These are phyloP conservation scores for Zymoseptoria crescenta DNA, from an alignment of 2,329 filamentous ascomycete genomes.

Conservation along the genomic window DNA sequence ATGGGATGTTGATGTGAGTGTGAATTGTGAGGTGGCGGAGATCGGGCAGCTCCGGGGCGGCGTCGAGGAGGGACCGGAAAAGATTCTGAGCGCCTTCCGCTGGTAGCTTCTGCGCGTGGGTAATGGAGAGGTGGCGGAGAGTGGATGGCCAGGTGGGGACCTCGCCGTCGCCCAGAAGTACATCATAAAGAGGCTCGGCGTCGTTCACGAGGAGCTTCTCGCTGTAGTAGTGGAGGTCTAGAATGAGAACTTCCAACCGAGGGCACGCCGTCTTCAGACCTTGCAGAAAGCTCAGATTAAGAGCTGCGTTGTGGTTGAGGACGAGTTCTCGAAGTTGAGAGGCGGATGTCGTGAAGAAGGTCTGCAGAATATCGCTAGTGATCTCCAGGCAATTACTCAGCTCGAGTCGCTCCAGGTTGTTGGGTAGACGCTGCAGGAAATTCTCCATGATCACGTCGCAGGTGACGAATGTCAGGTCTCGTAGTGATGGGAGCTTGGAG, in stretches of 20 bases:
- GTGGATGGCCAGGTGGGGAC: slow-evolving; percentile 70
- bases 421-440: slow-evolving; percentile 62
- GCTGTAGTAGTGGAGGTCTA: slow-evolving; percentile 74
- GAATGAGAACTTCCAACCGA: slow-evolving; percentile 58
- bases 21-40: slow-evolving; percentile 66
- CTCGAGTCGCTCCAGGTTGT: slow-evolving; percentile 57
- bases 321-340: slow-evolving; percentile 57
- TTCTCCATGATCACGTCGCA: slow-evolving; percentile 63
- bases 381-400: slow-evolving; percentile 74
- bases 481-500: slow-evolving; percentile 54
- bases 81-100: slow-evolving; percentile 64
- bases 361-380: slow-evolving; percentile 55
- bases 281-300: slow-evolving; percentile 68
- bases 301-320: slow-evolving; percentile 69
- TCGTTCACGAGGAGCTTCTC: slow-evolving; percentile 61
- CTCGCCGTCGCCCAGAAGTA: slow-evolving; percentile 54
- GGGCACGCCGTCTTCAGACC: slow-evolving; percentile 61
- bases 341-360: slow-evolving; percentile 62
- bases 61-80: slow-evolving; percentile 68
- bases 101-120: slow-evolving; percentile 68
- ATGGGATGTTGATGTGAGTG: slow-evolving; percentile 68
- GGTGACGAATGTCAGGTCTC: slow-evolving; percentile 63
- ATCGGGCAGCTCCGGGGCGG: slow-evolving; percentile 55
- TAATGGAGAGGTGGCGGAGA: slow-evolving; percentile 64
- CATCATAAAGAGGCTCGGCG: slow-evolving; percentile 65